Evolutionary conservation across 2,329 filamentous ascomycete genomes (phyloP).

Genomic region (Waltergamsia citrina): DNA sequence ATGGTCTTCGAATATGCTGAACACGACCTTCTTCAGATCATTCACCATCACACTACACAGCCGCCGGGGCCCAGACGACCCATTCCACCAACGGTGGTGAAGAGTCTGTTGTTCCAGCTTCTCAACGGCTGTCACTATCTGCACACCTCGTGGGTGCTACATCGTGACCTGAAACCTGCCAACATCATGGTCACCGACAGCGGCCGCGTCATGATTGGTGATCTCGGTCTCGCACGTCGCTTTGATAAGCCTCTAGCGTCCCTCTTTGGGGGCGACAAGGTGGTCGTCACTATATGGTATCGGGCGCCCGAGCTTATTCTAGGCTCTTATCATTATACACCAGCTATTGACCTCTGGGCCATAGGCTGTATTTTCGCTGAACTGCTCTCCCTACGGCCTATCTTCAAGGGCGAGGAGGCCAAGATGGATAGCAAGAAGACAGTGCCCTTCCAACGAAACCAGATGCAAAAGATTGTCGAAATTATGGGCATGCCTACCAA

Average conservation of each 20-base stretch:
- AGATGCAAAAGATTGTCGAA: conserved; percentile 98
- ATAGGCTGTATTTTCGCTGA: conserved; percentile 98
- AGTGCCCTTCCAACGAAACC: conserved; percentile 92
- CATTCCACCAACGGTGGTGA: conserved; percentile 81
- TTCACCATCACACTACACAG: conserved; percentile 91
- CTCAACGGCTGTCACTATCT: conserved; percentile 92
- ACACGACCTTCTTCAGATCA: conserved; percentile 94
- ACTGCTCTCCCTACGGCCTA: conserved; percentile 77
- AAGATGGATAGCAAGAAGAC: conserved; percentile 99
- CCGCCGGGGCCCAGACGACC: conserved; percentile 75
- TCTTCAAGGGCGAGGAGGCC: conserved; percentile 97
- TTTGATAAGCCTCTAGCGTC: conserved; percentile 92
- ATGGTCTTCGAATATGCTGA: conserved; percentile 99
- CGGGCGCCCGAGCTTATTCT: conserved; percentile 89
- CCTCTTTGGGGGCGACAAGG: conserved; percentile 89
- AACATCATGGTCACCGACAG: conserved; percentile 96
- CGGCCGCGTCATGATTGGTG: conserved; percentile 89
- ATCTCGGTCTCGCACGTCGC: conserved; percentile 81
- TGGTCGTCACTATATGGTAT: conserved; percentile 99
- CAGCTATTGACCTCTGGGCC: conserved; percentile 95
- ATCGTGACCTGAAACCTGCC: conserved; percentile 92
- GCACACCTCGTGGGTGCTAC: conserved; percentile 93
- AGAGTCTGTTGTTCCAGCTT: conserved; percentile 91
- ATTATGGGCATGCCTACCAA: conserved; percentile 87
- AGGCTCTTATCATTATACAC: conserved; percentile 91